Percentiles rank a stretch among this genome's conserved stretches.
phyloP scores from a whole-genome alignment of 768 basidiomycete species.

The Symmetrospora coprosmae region DNA sequence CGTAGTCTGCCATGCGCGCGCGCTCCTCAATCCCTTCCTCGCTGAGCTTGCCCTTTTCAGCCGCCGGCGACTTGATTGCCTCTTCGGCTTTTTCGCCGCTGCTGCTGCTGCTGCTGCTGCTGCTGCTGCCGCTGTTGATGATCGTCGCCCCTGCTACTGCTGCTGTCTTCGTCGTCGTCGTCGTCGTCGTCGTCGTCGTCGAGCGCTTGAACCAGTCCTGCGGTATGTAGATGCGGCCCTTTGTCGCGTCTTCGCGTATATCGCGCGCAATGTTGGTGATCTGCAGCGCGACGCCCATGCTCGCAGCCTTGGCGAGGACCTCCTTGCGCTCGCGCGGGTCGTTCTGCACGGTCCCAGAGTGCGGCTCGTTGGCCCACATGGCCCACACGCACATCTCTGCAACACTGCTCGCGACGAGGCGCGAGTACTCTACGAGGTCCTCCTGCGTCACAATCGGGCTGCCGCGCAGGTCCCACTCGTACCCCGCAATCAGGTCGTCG shows the following conservation, averaged over 20 bases:
- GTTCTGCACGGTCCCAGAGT: not conserved
- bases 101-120: too few species aligned
- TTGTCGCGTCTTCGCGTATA: conserved; percentile 10
- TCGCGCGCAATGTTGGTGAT: conserved; percentile 17
- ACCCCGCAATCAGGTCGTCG: conserved; percentile 16
- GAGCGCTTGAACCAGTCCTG: conserved; percentile 16
- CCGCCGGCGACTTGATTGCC: too few species aligned
- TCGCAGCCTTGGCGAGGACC: conserved; percentile 5
- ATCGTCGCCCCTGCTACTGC: too few species aligned
- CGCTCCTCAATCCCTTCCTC: too few species aligned
- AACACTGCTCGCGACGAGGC: conserved; percentile 7
- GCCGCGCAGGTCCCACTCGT: conserved; percentile 12
- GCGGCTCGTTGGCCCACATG: conserved; percentile 16
- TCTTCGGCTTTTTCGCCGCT: too few species aligned
- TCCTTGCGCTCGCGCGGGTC: not conserved
- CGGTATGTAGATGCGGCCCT: conserved; percentile 16
- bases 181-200: too few species aligned
- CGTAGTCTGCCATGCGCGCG: not conserved
- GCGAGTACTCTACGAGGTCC: conserved; percentile 16
- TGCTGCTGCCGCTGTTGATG: too few species aligned
- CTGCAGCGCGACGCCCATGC: conserved; percentile 15
- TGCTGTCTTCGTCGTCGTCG: too few species aligned
- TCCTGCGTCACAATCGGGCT: not conserved
- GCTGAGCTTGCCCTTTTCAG: too few species aligned
- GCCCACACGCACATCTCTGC: conserved; percentile 22